A percentile compares a stretch with the other conserved stretches of the same genome.
These are phyloP conservation scores for Microdochium nivale DNA, from an alignment of 2,329 filamentous ascomycete species.

Conservation along the genomic window DNA sequence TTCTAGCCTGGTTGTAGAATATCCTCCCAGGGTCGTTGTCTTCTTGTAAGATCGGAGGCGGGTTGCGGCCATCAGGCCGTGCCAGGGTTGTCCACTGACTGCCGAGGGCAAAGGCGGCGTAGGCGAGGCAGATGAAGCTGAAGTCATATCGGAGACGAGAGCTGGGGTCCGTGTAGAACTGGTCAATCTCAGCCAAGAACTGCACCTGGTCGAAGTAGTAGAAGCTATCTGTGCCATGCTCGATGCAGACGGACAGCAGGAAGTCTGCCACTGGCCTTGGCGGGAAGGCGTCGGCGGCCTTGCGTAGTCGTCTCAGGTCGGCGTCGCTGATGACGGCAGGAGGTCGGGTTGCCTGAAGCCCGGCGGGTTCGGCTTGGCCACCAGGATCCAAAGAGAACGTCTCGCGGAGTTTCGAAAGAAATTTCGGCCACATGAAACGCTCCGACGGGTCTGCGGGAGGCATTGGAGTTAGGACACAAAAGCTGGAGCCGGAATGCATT, in stretches of 20 bases:
- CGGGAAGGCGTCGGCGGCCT: conserved; percentile 14
- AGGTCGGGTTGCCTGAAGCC: conserved; percentile 8
- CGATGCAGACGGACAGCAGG: conserved; percentile 17
- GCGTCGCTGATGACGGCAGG: conserved; percentile 4
- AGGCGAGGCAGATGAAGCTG: conserved; percentile 16
- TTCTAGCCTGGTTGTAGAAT: conserved; percentile 19
- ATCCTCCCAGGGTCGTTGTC: conserved; percentile 18
- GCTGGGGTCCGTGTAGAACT: conserved; percentile 13
- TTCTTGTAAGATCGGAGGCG: conserved; percentile 1
- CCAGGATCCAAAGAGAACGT: conserved; percentile 17
- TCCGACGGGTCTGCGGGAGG: conserved; percentile 5
- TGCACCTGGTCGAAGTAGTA: conserved; percentile 20
- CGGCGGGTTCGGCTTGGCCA: conserved; percentile 9
- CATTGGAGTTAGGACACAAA: not conserved
- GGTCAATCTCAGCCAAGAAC: conserved; percentile 12
- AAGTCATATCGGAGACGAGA: conserved; percentile 12
- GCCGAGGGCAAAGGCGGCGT: conserved; percentile 19
- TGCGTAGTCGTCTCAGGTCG: conserved; percentile 11
- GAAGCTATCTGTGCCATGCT: conserved; percentile 16
- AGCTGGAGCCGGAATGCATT: not conserved
- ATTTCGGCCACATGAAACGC: conserved; percentile 17
- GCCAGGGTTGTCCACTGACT: conserved; percentile 25
- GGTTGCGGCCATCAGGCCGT: conserved; percentile 9
- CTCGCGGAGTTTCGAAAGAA: conserved; percentile 14
- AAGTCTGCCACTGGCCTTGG: conserved; percentile 18